Conservation (phyloP, 768 basidiomycete genomes). For the Russula compacta region DNA sequence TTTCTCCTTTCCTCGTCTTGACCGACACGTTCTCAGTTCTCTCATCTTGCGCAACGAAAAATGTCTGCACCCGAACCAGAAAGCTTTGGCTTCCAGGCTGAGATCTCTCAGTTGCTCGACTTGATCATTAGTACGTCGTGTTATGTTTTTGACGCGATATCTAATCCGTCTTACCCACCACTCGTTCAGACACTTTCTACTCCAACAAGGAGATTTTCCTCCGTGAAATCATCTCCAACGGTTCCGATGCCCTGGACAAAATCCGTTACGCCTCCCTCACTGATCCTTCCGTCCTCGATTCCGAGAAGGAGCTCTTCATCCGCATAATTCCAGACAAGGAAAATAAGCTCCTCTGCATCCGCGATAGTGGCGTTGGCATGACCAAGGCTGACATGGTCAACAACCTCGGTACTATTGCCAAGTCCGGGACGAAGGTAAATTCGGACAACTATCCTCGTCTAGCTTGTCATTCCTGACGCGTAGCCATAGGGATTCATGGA, state of each 20-base stretch:
- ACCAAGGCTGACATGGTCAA: conserved; percentile 99
- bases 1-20: conserved; percentile 5
- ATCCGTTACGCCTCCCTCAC: conserved; percentile 96
- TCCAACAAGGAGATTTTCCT: conserved; percentile 99
- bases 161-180: conserved; percentile 13
- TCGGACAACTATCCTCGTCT: background rate
- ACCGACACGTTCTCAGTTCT: conserved; percentile 15
- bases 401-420: conserved; percentile 94
- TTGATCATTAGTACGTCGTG: conserved; percentile 84
- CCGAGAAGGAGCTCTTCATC: conserved; percentile 89
- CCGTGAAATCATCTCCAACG: conserved; percentile 94
- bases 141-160: background rate
- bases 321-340: conserved; percentile 95
- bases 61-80: conserved; percentile 50
- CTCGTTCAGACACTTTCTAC: conserved; percentile 89
- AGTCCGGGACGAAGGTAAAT: conserved; percentile 83
- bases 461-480: background rate
- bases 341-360: conserved; percentile 82
- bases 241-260: conserved; percentile 98
- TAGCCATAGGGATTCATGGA: conserved; percentile 91
- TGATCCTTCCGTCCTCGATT: conserved; percentile 81
- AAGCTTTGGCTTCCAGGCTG: conserved; percentile 96
- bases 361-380: conserved; percentile 98
- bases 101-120: conserved; percentile 98
- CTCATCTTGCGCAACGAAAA: conserved; percentile 28